Base-by-base conservation (phyloP, 176 grass and related monocot species). In the Paspalum vaginatum region DNA sequence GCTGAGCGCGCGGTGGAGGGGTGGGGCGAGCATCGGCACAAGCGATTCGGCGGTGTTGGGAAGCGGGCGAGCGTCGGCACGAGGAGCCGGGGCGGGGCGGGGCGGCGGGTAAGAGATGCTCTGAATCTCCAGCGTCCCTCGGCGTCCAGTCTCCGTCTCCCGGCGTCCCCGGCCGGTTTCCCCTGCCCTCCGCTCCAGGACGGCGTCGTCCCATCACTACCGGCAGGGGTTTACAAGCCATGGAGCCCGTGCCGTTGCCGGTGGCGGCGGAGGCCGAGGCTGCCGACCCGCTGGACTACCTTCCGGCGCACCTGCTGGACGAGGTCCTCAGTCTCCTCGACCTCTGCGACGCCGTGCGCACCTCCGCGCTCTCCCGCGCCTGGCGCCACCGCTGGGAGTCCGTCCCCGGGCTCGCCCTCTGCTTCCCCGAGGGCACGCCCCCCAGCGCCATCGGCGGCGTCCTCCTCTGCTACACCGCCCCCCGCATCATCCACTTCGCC, bases 381-480 rank as follows among this genome's bases (percentile, higher is more conserved):
- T 84, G 82, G 82, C 82, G 76, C 13, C 58, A 16, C 75, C 84
- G 68, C 0, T 74, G 84, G 77, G 68, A 64, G 59, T 44, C 58
- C 50, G 15, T 80, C 77, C 68, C 68, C 12, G 17, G 17, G 39
- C 39, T 74, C 76, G 39, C 52, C 68, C 8, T 80, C 58, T 32
- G 13, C 68, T n/a, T 48, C 61, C 51, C 55, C 51, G 12, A 42
- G 25, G 43, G n/a, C 13, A 38, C 48, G 14, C 48, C 0, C 11
- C 2, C 12, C 8, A 1, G 0, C 47, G 25, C 20, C 25, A 26
- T 72, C 48, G 14, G 9, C 24, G 0, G 69, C 47, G 15, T 52
- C 15, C 69, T 49, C 68, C 7, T 37, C 47, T 21, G 24, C 69
- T 10, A 72, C 21, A 18, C 25, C 8, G 22, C 5, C 3, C 47